A percentile compares a stretch with the other conserved stretches of the same genome.
Conservation (phyloP, 208 protist genomes). For the Leishmania aethiopica region DNA sequence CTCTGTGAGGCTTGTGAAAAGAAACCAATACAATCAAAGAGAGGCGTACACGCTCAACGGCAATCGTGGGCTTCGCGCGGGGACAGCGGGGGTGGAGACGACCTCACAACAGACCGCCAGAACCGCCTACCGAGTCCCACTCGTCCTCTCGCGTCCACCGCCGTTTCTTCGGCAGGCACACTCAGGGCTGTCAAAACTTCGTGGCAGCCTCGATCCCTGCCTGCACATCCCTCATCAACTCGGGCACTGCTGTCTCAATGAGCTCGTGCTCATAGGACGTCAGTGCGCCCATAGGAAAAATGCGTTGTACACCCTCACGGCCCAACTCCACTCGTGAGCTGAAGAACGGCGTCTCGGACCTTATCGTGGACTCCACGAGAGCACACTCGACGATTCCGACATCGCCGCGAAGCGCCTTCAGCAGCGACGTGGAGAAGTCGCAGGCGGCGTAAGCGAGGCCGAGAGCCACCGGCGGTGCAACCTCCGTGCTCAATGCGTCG, state of each 20-base stretch:
- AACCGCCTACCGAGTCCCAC: background rate
- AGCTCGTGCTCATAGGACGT: conserved; percentile 69
- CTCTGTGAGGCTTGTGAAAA: background rate
- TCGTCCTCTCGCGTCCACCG: background rate
- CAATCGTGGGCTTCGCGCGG: background rate
- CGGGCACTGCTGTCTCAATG: conserved; percentile 75
- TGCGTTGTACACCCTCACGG: conserved; percentile 65
- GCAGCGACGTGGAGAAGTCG: conserved; percentile 67
- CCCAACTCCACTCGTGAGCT: conserved; percentile 85
- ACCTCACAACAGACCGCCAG: background rate
- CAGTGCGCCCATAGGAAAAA: conserved; percentile 65
- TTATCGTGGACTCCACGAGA: conserved; percentile 74
- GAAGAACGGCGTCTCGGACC: conserved; percentile 79
- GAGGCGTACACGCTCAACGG: background rate
- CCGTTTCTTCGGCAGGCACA: background rate
- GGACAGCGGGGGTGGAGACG: background rate
- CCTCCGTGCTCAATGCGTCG: conserved; percentile 37
- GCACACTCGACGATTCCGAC: conserved; percentile 82
- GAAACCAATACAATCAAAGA: background rate
- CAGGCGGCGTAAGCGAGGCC: conserved; percentile 64
- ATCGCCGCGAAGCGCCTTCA: conserved; percentile 82
- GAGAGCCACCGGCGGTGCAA: conserved; percentile 46
- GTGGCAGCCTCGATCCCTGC: conserved; percentile 54
- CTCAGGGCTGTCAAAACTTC: conserved; percentile 16
- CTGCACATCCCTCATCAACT: conserved; percentile 81